Percentiles rank a stretch among this genome's conserved stretches.
These are phyloP conservation scores for Gonapodya prolifera DNA, from an alignment of 192 early-diverging fungal species.

Conservation along the genomic window DNA sequence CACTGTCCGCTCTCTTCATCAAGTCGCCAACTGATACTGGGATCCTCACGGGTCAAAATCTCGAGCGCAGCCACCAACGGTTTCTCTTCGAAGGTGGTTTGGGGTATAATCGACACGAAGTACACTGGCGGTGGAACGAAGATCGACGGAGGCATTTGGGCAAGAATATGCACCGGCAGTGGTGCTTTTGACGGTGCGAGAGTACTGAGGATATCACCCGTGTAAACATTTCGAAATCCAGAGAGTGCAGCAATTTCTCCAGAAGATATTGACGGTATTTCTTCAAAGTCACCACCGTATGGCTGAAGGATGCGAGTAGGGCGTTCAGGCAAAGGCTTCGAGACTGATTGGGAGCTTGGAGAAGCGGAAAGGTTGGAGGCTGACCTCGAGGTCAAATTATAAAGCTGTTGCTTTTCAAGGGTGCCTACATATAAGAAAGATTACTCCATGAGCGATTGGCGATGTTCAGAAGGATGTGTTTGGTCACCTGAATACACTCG, in stretches of 20 bases:
- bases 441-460: background rate
- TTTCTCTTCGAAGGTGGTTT: constrained; percentile 62
- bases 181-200: background rate
- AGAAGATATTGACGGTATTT: constrained; percentile 49
- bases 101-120: constrained; percentile 61
- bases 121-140: constrained; percentile 79
- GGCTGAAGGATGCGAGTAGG: constrained; percentile 74
- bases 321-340: constrained; percentile 34
- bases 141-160: constrained; percentile 20
- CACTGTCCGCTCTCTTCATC: constrained; percentile 83
- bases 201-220: constrained; percentile 62
- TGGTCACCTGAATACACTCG: constrained; percentile 47
- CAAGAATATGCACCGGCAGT: background rate
- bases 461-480: background rate
- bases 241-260: constrained; percentile 81
- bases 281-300: constrained; percentile 83
- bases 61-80: constrained; percentile 58
- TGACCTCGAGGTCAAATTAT: background rate
- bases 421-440: background rate
- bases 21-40: constrained; percentile 55
- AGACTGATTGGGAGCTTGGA: too few relatives aligned
- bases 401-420: background rate
- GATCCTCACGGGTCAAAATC: constrained; percentile 73
- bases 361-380: background rate
- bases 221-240: constrained; percentile 69